Evolutionary conservation across 495 filamentous ascomycete genomes (phyloP), one percentile per base, ranked within the genome.

Genomic region (Hypoxylon perforatum): DNA sequence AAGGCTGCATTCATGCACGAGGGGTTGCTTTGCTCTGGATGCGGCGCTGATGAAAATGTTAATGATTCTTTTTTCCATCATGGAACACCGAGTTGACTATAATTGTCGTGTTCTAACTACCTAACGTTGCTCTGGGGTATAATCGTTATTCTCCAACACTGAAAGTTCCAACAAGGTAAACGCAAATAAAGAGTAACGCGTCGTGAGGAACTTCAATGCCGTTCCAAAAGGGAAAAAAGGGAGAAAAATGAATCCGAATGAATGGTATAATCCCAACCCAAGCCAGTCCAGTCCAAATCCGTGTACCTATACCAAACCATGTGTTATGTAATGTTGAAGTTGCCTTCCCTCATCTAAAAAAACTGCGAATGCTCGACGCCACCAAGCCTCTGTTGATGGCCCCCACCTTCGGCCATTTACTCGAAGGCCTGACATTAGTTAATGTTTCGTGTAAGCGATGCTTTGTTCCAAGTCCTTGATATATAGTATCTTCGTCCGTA

Each of bases 301-400:
- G 4, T 60, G 60, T 69, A 60, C 61, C 21, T 61, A 65, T 69
- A 69, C 66, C 61, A 56, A 64, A 69, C 61, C 51, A 14, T 39
- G 19, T 57, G 38, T 44, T 46, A 46, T 51, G 39, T 46, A 53
- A 61, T 64, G 50, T 21, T 46, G 66, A 70, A 67, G 63, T 63
- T 60, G 67, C 63, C 67, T 65, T 65, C 67, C 58, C 36, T 67
- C 57, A 63, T 69, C 66, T 69, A 69, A 84, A 84, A 19, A 80
- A 73, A 35, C 67, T 80, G 30, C 77, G 76, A 52, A 80, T 75
- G 17, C 79, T 74, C 50, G 81, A 75, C 19, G 75, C 77, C 50
- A 82, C 69, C 45, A 76, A 73, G 19, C 75, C 79, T 28, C 75
- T 75, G 38, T 77, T 72, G 48, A 78, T 70, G 46, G 61, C 70